phyloP scores from a whole-genome alignment of 495 filamentous ascomycete genomes.

The Podospora pseudocomata region DNA sequence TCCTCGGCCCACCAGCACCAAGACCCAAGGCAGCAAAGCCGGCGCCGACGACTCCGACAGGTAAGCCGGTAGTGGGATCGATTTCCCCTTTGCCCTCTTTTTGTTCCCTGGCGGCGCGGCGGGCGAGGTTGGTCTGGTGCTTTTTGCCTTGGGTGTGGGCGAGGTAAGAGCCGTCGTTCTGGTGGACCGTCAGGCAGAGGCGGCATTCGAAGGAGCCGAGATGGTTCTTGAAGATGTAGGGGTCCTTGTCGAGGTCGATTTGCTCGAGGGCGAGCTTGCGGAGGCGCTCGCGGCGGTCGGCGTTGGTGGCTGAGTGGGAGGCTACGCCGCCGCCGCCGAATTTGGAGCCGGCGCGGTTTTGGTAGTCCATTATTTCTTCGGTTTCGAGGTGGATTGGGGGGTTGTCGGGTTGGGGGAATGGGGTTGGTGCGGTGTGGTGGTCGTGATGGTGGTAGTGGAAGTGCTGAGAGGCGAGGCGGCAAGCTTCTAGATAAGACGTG shows the following conservation, averaged over 20 bases:
- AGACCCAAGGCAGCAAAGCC: constrained; percentile 50
- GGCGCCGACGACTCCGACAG: constrained; percentile 69
- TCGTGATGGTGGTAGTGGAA: constrained; percentile 6
- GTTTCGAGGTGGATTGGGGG: not conserved
- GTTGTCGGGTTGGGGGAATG: not conserved
- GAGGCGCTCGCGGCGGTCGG: constrained; percentile 92
- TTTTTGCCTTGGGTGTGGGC: constrained; percentile 98
- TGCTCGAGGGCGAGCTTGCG: constrained; percentile 97
- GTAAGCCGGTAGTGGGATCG: constrained; percentile 70
- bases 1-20: constrained; percentile 55
- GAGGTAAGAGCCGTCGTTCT: constrained; percentile 99
- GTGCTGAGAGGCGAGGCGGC: not conserved
- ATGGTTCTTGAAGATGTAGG: constrained; percentile 99
- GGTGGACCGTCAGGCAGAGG: constrained; percentile 97
- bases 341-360: constrained; percentile 96
- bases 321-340: constrained; percentile 97
- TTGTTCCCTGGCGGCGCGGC: constrained; percentile 88
- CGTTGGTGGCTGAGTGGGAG: constrained; percentile 87
- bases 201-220: constrained; percentile 98
- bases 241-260: constrained; percentile 99
- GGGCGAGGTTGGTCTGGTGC: constrained; percentile 98
- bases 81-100: constrained; percentile 71
- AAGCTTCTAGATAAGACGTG: not conserved
- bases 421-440: not conserved
- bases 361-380: constrained; percentile 51